Evolutionary conservation across 306 rosid species (phyloP), one percentile per base, ranked within the genome.

Genomic region (Styphnolobium japonicum): DNA sequence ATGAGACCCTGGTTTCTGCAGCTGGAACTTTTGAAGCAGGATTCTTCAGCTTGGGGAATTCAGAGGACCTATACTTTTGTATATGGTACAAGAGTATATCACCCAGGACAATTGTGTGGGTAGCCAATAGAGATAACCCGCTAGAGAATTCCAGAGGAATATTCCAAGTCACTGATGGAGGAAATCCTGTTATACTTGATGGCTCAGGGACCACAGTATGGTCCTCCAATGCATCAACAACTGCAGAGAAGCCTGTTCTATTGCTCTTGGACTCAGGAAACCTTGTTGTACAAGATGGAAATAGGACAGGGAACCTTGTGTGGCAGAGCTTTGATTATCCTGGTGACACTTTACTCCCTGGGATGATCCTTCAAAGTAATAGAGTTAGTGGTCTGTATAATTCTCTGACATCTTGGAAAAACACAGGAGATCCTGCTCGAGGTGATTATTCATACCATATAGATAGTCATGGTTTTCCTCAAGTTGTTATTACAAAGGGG

Each of bases 301-400:
- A 23, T 10, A 29, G 42, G 1, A 52, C 4, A 6, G 9, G 21
- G 60, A 55, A 6, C 4, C 19, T 51, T 37, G n/a, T 80, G 8
- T 83, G 87, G 87, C 78, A 86, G 42, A 83, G 87, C 34, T 86
- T 80, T 49, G 81, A 86, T 66, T 76, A 55, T 15, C 87, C 85
- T 7, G 63, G 83, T 4, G 29, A 79, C 21, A 86, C 81, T 16
- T 40, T 45, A 14, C 75, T 86, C 1, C 19, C 56, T 0, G 81
- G 66, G 42, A 83, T 83, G 87, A 25, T n/a, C 12, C 77, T 79
- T 49, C 52, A 33, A 0, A 4, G 21, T 21, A 70, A 46, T 46
- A 45, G 60, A 60, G 33, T 33, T 10, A 69, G 6, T 19, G 83
- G 77, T 31, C 40, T 16, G 8, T 18, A 70, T 70, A 69, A 36